Conservation (phyloP, 2,329 filamentous ascomycete genomes). For the Talaromyces sp. region DNA sequence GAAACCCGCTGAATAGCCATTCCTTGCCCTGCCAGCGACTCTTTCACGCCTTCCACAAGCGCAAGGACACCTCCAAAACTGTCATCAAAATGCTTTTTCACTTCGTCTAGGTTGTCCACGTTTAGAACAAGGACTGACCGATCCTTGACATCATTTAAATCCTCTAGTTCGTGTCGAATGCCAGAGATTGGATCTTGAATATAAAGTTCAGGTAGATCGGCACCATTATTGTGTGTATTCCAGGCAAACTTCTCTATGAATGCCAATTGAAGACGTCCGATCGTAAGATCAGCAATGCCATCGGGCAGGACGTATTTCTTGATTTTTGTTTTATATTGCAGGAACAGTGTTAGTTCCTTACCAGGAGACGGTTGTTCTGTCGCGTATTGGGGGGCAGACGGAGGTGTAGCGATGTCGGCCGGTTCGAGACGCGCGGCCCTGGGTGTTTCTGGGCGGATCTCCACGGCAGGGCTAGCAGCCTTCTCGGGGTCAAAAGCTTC, state of each 20-base stretch:
- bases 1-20: conserved; percentile 82
- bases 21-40: conserved; percentile 80
- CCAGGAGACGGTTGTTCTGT: conserved; percentile 68
- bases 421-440: conserved; percentile 23
- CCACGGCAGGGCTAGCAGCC: conserved; percentile 16
- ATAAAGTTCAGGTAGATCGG: conserved; percentile 93
- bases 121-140: conserved; percentile 93
- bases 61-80: conserved; percentile 77
- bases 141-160: conserved; percentile 90
- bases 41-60: conserved; percentile 83
- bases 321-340: conserved; percentile 96
- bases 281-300: conserved; percentile 79
- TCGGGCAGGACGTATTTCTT: conserved; percentile 92
- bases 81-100: conserved; percentile 95
- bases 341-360: conserved; percentile 88
- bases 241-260: conserved; percentile 99
- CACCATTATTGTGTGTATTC: conserved; percentile 94
- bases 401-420: conserved; percentile 35
- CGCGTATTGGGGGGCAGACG: conserved; percentile 57
- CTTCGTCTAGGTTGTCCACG: conserved; percentile 88
- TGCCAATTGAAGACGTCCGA: conserved; percentile 85
- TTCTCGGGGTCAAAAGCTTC: conserved; percentile 42
- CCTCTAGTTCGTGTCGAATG: conserved; percentile 94
- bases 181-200: conserved; percentile 95
- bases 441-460: conserved; percentile 30